Evolutionary conservation across 345 rosid species (phyloP), one percentile per base, ranked within the genome.

Genomic region (Psidium guajava): DNA sequence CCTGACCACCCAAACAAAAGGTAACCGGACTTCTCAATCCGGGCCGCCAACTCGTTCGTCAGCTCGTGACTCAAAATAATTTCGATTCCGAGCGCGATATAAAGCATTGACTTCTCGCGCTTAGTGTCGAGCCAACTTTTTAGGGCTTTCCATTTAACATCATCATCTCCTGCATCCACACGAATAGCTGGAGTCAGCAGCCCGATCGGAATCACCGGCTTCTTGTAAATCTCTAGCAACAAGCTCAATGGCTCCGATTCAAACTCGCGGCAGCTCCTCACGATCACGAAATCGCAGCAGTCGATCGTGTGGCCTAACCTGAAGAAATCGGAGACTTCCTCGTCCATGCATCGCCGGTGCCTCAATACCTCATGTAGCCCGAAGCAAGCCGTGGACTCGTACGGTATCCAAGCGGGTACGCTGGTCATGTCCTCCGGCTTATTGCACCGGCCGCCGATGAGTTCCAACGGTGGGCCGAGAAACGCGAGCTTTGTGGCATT

Each of bases 331-430:
- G 87, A 47, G 11, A 77, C 24, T 36, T 75, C 86, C n/a, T 85
- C 82, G 80, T 87, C 86, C 86, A 84, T 73, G 86, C 85, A 47
- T 5, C 56, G 82, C 22, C 44, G 20, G 77, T 40, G 82, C 56
- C 64, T 82, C 69, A 82, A 2, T 2, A 77, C 1, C 81, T 87
- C 87, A 28, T 89, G 61, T 22, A 85, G 59, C 32, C 83, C 86
- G 80, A 55, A 84, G 21, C 44, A 44, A 5, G 88, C 36, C 49
- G 82, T 82, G 18, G 88, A 54, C 54, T 83, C 74, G 54, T 83
- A 88, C 0, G 88, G 83, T 15, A 90, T 83, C 91, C 92, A 90
- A 44, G 54, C 27, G 10, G 89, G 92, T 12, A 84, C 87, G 10
- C 57, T 64, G 18, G 91, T 88, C 42, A 84, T 85, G 75, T 91